These are phyloP conservation scores for Rubus idaeus DNA, from an alignment of 306 rosid species.

Conservation along the genomic window DNA sequence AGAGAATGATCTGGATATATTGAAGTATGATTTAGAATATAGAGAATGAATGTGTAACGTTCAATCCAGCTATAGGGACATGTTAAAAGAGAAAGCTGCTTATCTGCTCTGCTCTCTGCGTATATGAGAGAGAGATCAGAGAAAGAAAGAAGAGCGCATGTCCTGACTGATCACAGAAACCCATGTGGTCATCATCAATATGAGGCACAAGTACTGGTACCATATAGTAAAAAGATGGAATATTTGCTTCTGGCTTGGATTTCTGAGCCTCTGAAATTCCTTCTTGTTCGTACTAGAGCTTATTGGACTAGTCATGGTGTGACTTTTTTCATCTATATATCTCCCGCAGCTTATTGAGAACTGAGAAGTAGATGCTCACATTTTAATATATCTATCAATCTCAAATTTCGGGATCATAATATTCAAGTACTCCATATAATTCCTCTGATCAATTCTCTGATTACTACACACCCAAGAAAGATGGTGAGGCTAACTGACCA, in stretches of 20 bases:
- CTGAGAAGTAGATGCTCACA: slow-evolving; percentile 15
- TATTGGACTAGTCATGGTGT: not conserved
- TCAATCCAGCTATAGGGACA: not conserved
- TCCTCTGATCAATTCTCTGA: not conserved
- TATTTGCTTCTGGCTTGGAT: slow-evolving; percentile 4
- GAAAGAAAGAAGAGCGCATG: slow-evolving; percentile 7
- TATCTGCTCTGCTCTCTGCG: not conserved
- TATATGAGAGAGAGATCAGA: not conserved
- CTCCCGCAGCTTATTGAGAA: not conserved
- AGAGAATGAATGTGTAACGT: not conserved
- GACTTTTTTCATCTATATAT: not conserved
- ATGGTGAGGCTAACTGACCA: not conserved
- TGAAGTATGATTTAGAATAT: no score
- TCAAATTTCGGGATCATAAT: slow-evolving; percentile 13
- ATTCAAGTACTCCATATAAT: not conserved
- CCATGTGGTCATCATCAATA: slow-evolving; percentile 12
- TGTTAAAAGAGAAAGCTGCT: slow-evolving; percentile 21
- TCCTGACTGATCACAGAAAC: slow-evolving; percentile 9
- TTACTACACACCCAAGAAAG: slow-evolving; percentile 2
- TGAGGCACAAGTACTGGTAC: not conserved
- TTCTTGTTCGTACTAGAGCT: not conserved
- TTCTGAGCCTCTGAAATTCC: not conserved
- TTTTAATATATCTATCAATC: not conserved
- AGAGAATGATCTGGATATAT: not conserved
- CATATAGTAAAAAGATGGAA: not conserved